Percentiles rank a stretch among this genome's conserved stretches.
These are phyloP conservation scores for Magnolia sinica DNA, from an alignment of 164 flowering plant species.

Conservation along the genomic window DNA sequence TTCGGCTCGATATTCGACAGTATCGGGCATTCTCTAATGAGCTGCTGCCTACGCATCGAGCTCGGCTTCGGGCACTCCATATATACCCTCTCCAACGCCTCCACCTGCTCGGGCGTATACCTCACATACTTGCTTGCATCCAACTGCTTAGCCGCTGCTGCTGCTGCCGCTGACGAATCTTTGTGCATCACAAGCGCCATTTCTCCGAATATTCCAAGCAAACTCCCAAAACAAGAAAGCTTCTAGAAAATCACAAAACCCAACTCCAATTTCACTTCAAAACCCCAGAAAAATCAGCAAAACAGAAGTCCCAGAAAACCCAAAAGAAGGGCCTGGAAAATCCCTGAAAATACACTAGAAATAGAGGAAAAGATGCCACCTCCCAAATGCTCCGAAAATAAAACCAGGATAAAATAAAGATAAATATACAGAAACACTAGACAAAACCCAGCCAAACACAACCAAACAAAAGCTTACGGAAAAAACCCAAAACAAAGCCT, in stretches of 20 bases:
- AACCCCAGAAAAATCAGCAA: not conserved
- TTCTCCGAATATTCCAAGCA: not conserved
- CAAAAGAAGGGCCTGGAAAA: not conserved
- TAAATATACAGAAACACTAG: not conserved
- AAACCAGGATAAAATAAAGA: not conserved
- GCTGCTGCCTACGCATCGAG: slow-evolving; percentile 73
- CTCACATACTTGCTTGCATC: slow-evolving; percentile 78
- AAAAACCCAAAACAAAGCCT: not conserved
- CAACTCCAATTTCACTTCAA: not conserved
- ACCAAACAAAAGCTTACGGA: not conserved
- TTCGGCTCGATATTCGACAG: slow-evolving; percentile 84
- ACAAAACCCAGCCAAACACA: not conserved
- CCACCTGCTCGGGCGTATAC: slow-evolving; percentile 87
- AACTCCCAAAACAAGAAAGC: slow-evolving; percentile 3
- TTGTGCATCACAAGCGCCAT: slow-evolving; percentile 50
- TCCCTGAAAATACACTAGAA: not conserved
- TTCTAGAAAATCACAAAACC: too few species aligned
- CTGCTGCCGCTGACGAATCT: slow-evolving; percentile 23
- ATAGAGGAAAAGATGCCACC: not conserved
- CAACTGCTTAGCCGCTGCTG: slow-evolving; percentile 28
- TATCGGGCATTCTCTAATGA: slow-evolving; percentile 78
- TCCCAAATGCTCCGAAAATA: not conserved
- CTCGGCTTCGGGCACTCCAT: slow-evolving; percentile 87
- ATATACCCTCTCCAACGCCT: slow-evolving; percentile 83
- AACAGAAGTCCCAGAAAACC: not conserved